Base-by-base conservation (phyloP, 345 rosid species). In the Garcia nutans region DNA sequence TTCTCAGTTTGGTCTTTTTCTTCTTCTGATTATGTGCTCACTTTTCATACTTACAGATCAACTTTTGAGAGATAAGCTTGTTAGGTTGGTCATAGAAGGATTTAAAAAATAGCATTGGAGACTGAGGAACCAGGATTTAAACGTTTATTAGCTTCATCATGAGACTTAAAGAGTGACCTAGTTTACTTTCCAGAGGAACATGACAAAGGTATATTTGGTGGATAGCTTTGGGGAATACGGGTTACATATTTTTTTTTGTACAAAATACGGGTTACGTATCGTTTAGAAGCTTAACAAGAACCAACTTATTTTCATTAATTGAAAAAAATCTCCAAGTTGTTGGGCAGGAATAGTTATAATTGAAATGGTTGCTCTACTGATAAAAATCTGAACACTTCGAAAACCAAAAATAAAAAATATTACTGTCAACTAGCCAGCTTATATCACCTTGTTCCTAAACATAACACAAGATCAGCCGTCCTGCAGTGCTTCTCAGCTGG, bases 391-490 rank as follows among this genome's bases (percentile, higher is more conserved):
- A 20, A 57, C 19, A 67, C 50, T 1, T 22, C 63, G 50, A 26
- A 58, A 70, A 5, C 12, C 44, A 71, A 13, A 70, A 6, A 20
- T 17, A 42, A 71, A 17, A 20, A 37, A 10, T 16, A 41, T 45
- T 45, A 23, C 33, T 31, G 37, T 24, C 52, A 69, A 61, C 28
- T 50, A 42, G 16, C 33, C 33, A 49, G 24, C 55, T 41, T 19
- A 8, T 20, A 8, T 65, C 58, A 93, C 98, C 98, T 93, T 71
- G 99, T 96, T 65, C 98, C 99, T 77, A 96, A 85, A 80, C 99
- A 96, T 23, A 96, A 85, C 26, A 96, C 96, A 74, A 93, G 86
- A 85, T 96, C 99, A 82, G 94, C 97, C 88, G 82, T 88, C 83
- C 79, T 88, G 78, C 99, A 96, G 72, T 96, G 92, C 79, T 89